Percentiles rank a stretch among this genome's conserved stretches.
Conservation (phyloP, 1,284 basidiomycete genomes). For the Rhizoctonia solani region DNA sequence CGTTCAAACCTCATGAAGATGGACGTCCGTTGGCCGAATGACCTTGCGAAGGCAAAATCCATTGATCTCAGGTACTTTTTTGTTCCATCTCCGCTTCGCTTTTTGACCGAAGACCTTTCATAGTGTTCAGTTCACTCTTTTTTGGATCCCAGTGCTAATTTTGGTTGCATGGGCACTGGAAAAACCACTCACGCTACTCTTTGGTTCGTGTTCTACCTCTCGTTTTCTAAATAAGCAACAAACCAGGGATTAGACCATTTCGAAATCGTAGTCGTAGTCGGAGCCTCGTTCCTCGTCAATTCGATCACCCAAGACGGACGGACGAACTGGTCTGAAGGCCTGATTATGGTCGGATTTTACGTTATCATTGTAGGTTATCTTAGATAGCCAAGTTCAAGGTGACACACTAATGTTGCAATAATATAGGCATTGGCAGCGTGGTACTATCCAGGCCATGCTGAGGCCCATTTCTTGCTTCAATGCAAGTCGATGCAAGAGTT, state of each 20-base stretch:
- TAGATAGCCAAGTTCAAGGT: not conserved
- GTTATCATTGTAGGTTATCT: slow-evolving; percentile 17
- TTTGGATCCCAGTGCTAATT: slow-evolving; percentile 34
- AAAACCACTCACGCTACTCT: slow-evolving; percentile 33
- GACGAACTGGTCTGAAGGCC: slow-evolving; percentile 33
- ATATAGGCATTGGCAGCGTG: slow-evolving; percentile 32
- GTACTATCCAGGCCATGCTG: slow-evolving; percentile 32
- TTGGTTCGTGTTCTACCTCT: slow-evolving; percentile 11
- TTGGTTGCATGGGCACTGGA: slow-evolving; percentile 31
- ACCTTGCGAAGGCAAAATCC: slow-evolving; percentile 59
- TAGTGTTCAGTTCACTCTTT: slow-evolving; percentile 36
- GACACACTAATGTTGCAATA: slow-evolving; percentile 46
- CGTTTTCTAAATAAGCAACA: too few species aligned
- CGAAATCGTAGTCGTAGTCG: slow-evolving; percentile 18
- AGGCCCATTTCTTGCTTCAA: slow-evolving; percentile 10
- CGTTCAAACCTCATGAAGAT: slow-evolving; percentile 40
- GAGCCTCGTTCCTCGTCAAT: slow-evolving; percentile 34
- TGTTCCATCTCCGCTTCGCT: not conserved
- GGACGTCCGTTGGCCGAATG: slow-evolving; percentile 50
- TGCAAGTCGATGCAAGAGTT: slow-evolving; percentile 27
- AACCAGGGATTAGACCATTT: not conserved
- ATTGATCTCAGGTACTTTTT: slow-evolving; percentile 54
- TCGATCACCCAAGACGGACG: slow-evolving; percentile 33
- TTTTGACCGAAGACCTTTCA: not conserved
- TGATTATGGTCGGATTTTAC: slow-evolving; percentile 34